Percentiles rank a stretch among this genome's conserved stretches.
Conservation (phyloP, 305 asterid species). For the Caryopteris hybrid region DNA sequence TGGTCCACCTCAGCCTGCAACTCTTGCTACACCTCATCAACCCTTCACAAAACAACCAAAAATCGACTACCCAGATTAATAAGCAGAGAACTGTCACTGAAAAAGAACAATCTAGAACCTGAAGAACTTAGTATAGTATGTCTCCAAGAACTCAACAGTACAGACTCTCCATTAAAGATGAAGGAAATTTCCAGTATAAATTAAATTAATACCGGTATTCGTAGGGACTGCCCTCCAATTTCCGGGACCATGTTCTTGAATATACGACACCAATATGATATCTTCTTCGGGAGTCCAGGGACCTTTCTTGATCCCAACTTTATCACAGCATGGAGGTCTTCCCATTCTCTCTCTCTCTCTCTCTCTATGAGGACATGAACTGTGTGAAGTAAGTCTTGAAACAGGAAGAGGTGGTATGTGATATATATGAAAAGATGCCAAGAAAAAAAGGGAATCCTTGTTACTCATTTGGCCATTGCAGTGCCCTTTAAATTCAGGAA, state of each 20-base stretch:
- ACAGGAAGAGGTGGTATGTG: conserved; percentile 12
- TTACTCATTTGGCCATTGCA: conserved; percentile 30
- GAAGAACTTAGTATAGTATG: too few relatives aligned
- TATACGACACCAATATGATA: conserved; percentile 77
- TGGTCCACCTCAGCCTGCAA: conserved; percentile 94
- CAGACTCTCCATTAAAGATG: background rate
- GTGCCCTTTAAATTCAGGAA: conserved; percentile 2
- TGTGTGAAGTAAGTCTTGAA: conserved; percentile 20
- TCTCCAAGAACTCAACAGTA: too few relatives aligned
- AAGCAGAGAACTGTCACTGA: too few relatives aligned
- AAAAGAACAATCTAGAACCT: too few relatives aligned
- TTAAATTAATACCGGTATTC: conserved; percentile 49
- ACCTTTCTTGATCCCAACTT: conserved; percentile 92
- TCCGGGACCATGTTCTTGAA: conserved; percentile 96
- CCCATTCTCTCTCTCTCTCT: conserved; percentile 38
- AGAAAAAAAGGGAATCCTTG: conserved; percentile 18
- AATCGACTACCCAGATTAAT: background rate
- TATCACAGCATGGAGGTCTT: conserved; percentile 93
- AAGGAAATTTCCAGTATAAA: background rate
- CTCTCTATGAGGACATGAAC: conserved; percentile 9
- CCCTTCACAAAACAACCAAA: conserved; percentile 29
- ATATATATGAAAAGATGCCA: conserved; percentile 8
- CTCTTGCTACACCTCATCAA: conserved; percentile 98
- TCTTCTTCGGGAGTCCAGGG: conserved; percentile 99
- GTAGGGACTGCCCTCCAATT: conserved; percentile 94